phyloP scores from a whole-genome alignment of 169 alveolate species.

The Hepatocystis sp. region DNA sequence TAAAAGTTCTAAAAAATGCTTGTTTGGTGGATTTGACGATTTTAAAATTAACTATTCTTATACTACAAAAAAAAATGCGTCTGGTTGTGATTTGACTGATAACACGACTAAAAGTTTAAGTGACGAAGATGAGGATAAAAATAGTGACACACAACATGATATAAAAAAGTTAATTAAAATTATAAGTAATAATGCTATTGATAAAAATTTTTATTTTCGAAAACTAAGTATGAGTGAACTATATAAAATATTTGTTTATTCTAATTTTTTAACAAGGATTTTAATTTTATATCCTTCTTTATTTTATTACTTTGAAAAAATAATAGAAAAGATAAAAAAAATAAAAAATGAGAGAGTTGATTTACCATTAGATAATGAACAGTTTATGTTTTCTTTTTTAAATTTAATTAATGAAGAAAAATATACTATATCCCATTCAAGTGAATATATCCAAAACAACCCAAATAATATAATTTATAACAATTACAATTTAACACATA shows the following conservation, averaged over 20 bases:
- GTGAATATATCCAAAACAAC: too few species aligned
- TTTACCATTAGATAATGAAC: slow-evolving; percentile 13
- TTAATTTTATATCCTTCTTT: slow-evolving; percentile 69
- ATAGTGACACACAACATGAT: slow-evolving; percentile 17
- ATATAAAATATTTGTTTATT: slow-evolving; percentile 62
- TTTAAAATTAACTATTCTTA: slow-evolving; percentile 70
- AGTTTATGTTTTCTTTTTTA: slow-evolving; percentile 19
- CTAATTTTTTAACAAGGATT: slow-evolving; percentile 53
- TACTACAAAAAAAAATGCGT: slow-evolving; percentile 5
- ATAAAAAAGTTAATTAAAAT: slow-evolving; percentile 44
- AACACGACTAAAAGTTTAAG: too few species aligned
- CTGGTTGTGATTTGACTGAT: too few species aligned
- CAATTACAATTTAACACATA: too few species aligned
- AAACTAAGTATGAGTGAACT: slow-evolving; percentile 44
- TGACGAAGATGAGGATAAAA: neutral
- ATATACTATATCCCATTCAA: too few species aligned
- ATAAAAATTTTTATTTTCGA: slow-evolving; percentile 41
- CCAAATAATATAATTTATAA: too few species aligned
- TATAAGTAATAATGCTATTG: slow-evolving; percentile 40
- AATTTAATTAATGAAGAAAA: neutral
- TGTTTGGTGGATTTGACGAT: slow-evolving; percentile 55
- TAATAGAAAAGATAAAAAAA: slow-evolving; percentile 60
- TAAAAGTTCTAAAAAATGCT: slow-evolving; percentile 9
- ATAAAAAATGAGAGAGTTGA: slow-evolving; percentile 24
- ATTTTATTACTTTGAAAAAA: slow-evolving; percentile 39